phyloP scores from a whole-genome alignment of 139 green algal genomes.

The Chlorella sp. region DNA sequence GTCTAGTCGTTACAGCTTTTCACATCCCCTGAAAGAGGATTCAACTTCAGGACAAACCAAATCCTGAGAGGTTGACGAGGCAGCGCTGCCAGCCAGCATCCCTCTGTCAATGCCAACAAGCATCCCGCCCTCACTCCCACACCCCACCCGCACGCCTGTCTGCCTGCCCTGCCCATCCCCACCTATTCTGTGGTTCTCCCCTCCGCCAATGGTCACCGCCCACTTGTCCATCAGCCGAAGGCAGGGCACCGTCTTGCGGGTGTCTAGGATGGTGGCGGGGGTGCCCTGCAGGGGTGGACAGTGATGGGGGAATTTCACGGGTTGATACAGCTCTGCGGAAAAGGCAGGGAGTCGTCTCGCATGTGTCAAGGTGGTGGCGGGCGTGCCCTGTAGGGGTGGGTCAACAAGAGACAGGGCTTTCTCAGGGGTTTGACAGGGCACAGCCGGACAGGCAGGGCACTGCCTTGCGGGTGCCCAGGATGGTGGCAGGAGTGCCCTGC shows the following conservation, averaged over 20 bases:
- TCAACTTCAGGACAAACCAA: too few species aligned
- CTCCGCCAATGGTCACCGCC: slow-evolving; percentile 93
- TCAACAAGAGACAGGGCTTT: too few species aligned
- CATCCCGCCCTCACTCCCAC: neutral
- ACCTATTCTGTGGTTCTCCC: slow-evolving; percentile 83
- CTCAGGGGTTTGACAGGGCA: too few species aligned
- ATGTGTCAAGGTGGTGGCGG: slow-evolving; percentile 82
- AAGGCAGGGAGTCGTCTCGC: slow-evolving; percentile 95
- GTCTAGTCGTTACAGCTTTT: too few species aligned
- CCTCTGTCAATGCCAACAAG: too few species aligned
- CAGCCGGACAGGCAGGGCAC: slow-evolving; percentile 90
- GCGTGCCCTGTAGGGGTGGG: slow-evolving; percentile 25
- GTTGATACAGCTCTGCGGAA: too few species aligned
- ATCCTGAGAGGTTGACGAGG: too few species aligned
- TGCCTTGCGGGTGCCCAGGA: slow-evolving; percentile 98
- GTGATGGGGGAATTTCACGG: too few species aligned
- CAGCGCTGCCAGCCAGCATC: neutral
- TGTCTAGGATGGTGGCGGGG: slow-evolving; percentile 83
- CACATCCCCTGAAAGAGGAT: too few species aligned
- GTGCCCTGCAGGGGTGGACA: slow-evolving; percentile 14
- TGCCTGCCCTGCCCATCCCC: neutral
- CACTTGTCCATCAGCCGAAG: slow-evolving; percentile 98
- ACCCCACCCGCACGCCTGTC: neutral
- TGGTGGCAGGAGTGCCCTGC: slow-evolving; percentile 29
- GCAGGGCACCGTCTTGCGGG: slow-evolving; percentile 94